A percentile compares a stretch with the other conserved stretches of the same genome.
These are phyloP conservation scores for Dactylellina parvicollis DNA, from an alignment of 2,329 filamentous ascomycete species.

Conservation along the genomic window DNA sequence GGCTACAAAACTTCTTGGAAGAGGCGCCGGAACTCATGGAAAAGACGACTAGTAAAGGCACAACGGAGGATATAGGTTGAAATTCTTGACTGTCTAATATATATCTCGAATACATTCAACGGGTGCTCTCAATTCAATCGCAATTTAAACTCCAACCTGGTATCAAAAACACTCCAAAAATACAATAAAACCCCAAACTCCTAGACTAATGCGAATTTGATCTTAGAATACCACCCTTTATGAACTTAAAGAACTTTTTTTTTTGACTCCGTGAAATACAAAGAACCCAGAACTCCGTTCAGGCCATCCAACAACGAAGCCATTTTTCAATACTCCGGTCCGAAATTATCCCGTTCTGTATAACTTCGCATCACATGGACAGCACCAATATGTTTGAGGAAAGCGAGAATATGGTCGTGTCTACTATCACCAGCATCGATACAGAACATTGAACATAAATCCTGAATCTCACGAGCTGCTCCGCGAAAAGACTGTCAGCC, in stretches of 20 bases:
- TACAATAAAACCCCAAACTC: not conserved
- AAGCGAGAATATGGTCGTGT: constrained; percentile 32
- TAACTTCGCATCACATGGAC: constrained; percentile 29
- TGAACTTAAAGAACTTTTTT: no score
- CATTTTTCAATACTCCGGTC: constrained; percentile 19
- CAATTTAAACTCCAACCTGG: no score
- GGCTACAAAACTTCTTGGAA: constrained; percentile 70
- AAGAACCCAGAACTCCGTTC: not conserved
- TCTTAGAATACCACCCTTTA: no score
- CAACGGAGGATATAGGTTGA: constrained; percentile 7
- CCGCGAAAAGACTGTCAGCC: not conserved
- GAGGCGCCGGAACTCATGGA: constrained; percentile 51
- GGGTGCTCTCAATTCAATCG: no score
- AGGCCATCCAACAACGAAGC: no score
- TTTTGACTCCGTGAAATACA: no score
- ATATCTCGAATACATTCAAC: no score
- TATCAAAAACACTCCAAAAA: not conserved
- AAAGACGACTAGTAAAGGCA: constrained; percentile 11
- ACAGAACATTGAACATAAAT: constrained; percentile 46
- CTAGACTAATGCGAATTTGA: constrained; percentile 13
- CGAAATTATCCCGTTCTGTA: constrained; percentile 45
- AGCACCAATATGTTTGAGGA: constrained; percentile 44
- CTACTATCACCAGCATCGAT: constrained; percentile 41
- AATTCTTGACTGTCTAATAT: no score
- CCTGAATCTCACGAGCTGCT: constrained; percentile 48